Base-by-base conservation (phyloP, 176 grass and related monocot genomes). In the Bothriochloa decipiens region DNA sequence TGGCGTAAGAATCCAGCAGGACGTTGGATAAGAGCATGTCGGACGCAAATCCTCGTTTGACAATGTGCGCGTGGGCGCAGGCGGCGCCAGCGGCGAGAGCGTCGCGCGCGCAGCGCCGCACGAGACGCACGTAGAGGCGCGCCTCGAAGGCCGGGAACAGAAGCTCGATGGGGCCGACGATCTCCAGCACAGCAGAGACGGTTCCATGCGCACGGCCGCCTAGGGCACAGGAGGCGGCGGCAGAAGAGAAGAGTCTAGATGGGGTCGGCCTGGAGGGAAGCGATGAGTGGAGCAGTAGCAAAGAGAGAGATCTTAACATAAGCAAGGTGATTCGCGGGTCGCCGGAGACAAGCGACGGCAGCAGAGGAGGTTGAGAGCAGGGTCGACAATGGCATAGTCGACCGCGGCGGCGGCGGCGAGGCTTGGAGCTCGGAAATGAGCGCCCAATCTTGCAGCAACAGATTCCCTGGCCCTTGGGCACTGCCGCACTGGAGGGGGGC, bases 1-100 rank as follows among this genome's bases (percentile, higher is more conserved):
- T 98, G 14, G 82, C 83, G 65, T 98, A 98, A 42, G 92, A 85
- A 75, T 98, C 91, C 29, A 93, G 77, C 77, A 98, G 83, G 79
- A 98, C 91, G 68, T 95, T 98, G 67, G 80, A 89, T 2, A 98
- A 81, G 25, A 98, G 83, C 40, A 91, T 60, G 23, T 95, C 85
- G n/a, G 87, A 78, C 17, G 72, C 74, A 25, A 88, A 92, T 1
- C 96, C 96, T 4, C 85, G 88, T 72, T 95, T 92, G 29, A 98
- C 58, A 0, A 95, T 69, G 79, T 93, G 91, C 5, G 91, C 89
- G 43, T 98, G 96, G 63, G 94, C 85, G 3, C 84, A 70, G 43
- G 49, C 83, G 26, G 91, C 47, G 50, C 82, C 81, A 3, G 87
- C 89, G 15, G 82, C 85, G 77, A 86, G 83, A 8, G 83, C 81